A percentile compares a stretch with the other conserved stretches of the same genome.
These are phyloP conservation scores for Fraxinus angustifolia DNA, from an alignment of 305 asterid genomes.

Conservation along the genomic window DNA sequence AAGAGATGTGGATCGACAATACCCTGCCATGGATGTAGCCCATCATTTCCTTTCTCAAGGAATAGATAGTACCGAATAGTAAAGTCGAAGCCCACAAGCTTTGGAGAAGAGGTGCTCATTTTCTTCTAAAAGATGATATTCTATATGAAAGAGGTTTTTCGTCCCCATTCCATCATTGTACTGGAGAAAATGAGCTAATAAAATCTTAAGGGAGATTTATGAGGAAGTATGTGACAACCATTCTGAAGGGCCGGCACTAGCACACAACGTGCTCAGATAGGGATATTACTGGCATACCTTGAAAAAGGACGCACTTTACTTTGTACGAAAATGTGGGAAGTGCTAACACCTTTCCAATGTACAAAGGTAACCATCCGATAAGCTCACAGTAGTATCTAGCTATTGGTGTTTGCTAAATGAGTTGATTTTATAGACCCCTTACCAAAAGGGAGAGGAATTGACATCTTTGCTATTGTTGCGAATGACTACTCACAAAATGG, in stretches of 20 bases:
- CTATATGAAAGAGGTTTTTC: background rate
- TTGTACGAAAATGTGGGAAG: too few species aligned
- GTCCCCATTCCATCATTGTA: background rate
- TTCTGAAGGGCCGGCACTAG: accelerated
- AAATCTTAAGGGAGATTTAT: background rate
- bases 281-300: background rate
- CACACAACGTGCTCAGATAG: background rate
- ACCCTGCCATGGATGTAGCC: background rate
- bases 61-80: too few species aligned
- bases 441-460: too few species aligned
- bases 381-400: background rate
- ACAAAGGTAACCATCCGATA: background rate
- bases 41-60: too few species aligned
- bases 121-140: background rate
- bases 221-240: background rate
- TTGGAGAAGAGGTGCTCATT: background rate
- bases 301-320: too few species aligned
- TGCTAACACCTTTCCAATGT: too few species aligned
- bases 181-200: background rate
- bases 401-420: background rate
- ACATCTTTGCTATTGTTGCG: too few species aligned
- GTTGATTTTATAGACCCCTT: too few species aligned
- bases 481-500: too few species aligned
- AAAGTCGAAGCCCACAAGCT: background rate
- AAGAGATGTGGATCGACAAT: background rate